Base-by-base conservation (phyloP, 371 early-diverging fungal species). In the Rhizopus sp. region DNA sequence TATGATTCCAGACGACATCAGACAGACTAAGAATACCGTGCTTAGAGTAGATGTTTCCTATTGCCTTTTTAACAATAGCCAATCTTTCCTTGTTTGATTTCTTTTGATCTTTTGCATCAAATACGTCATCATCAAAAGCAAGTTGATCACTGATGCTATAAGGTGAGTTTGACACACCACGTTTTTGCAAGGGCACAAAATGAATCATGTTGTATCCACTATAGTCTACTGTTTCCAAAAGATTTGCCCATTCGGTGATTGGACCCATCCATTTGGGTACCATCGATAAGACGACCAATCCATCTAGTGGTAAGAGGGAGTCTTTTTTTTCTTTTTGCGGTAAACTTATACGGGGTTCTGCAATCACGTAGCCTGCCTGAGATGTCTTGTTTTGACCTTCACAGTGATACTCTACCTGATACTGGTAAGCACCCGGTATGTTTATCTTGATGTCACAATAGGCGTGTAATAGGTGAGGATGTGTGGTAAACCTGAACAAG, bases 1-100 rank as follows among this genome's bases (percentile, higher is more conserved):
- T 97, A 68, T 98, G 99, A 75, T 98, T 98, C 95, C 95, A 97
- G 2, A 98, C 99, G 55, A 98, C 88, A 70, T 98, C 99, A 12
- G 94, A 92, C 46, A 93, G 70, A 53, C 88, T 83, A 38, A 97
- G 68, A 33, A 95, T 83, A 5, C 87, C 88, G 57, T 85, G 83
- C 29, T 86, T 81, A 3, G 73, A 57, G 44, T 84, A 78, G 48
- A 93, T 83, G 13, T 60, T 53, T 29, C 65, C 65, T 37, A 97
- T 63, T 34, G 73, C 68, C 0, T 73, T 55, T 46, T 77, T 59
- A 13, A 95, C 68, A 46, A 83, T 62, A 15, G 72, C 73, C 10
- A 83, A 70, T 45, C 85, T 84, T 52, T 87, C 83, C 17, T 85
- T 70, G 46, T 85, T 83, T 6, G 76, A 67, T 30, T 72, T 72